These are phyloP conservation scores for Trichosphaerium sp. DNA, from an alignment of 78 protist genomes.

Conservation along the genomic window DNA sequence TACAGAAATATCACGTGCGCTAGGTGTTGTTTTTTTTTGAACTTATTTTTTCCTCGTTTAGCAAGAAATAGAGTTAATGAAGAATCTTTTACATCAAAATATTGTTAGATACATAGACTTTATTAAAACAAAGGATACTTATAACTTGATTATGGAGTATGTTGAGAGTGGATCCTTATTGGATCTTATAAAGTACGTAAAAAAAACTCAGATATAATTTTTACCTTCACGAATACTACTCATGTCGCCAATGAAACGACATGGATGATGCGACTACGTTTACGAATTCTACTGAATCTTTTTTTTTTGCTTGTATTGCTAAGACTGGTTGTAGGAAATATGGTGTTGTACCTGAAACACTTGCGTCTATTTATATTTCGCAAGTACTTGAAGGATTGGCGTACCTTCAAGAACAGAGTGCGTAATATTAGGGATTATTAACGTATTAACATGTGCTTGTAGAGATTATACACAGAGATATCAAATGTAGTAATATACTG, in stretches of 20 bases:
- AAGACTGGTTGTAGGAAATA: too few relatives aligned
- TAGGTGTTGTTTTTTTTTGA: too few relatives aligned
- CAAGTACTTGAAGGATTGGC: conserved; percentile 77
- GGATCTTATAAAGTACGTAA: conserved; percentile 37
- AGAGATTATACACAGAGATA: too few relatives aligned
- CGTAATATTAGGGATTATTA: conserved; percentile 68
- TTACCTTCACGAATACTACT: too few relatives aligned
- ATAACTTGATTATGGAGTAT: conserved; percentile 82
- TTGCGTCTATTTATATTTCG: conserved; percentile 57
- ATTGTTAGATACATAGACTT: conserved; percentile 62
- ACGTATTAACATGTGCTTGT: too few relatives aligned
- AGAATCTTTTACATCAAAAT: conserved; percentile 58
- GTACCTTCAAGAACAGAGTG: conserved; percentile 79
- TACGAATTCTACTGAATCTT: too few relatives aligned
- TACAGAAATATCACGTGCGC: too few relatives aligned
- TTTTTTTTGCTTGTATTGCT: too few relatives aligned
- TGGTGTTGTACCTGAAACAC: conserved; percentile 82
- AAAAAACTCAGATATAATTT: too few relatives aligned
- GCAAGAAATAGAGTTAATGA: conserved; percentile 68
- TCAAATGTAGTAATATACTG: conserved; percentile 58
- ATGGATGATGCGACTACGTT: too few relatives aligned
- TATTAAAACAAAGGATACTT: conserved; percentile 26
- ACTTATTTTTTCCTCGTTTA: too few relatives aligned
- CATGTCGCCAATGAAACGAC: too few relatives aligned
- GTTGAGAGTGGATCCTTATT: conserved; percentile 85